Conservation (phyloP, 805 yeast species). For the Candida sithepensis region DNA sequence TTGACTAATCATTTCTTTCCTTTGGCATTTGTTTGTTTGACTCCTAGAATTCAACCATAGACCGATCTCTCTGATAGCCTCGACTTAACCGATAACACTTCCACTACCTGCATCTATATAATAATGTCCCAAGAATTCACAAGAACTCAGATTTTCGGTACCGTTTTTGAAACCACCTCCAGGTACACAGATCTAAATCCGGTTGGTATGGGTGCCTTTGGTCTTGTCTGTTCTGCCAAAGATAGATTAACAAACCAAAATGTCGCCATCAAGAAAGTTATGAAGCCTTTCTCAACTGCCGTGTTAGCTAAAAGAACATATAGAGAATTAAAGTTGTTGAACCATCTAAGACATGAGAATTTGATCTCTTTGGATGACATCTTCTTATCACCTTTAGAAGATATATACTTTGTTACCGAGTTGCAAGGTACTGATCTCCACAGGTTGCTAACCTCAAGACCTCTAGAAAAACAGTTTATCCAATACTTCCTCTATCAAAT, state of each 20-base stretch:
- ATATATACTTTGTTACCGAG: constrained; percentile 94
- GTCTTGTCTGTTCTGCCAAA: constrained; percentile 93
- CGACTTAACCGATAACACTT: not conserved
- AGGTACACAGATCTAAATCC: constrained; percentile 91
- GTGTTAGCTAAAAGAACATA: constrained; percentile 95
- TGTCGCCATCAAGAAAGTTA: constrained; percentile 95
- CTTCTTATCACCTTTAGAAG: constrained; percentile 91
- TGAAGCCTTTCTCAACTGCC: constrained; percentile 95
- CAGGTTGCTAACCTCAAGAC: constrained; percentile 84
- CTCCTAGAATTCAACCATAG: no score
- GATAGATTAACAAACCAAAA: constrained; percentile 88
- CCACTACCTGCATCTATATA: not conserved
- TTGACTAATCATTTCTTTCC: no score
- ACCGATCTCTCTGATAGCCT: not conserved
- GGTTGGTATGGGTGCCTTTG: constrained; percentile 99
- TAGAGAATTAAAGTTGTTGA: constrained; percentile 88
- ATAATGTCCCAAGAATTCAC: constrained; percentile 39
- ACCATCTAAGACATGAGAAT: constrained; percentile 93
- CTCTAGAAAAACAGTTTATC: constrained; percentile 92
- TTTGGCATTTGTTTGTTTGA: no score
- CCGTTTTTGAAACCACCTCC: constrained; percentile 89
- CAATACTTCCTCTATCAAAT: constrained; percentile 97
- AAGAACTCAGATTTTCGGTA: constrained; percentile 91
- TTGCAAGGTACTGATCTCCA: constrained; percentile 96
- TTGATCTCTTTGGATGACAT: constrained; percentile 90